Percentiles rank a stretch among this genome's conserved stretches.
Evolutionary conservation across 1,284 basidiomycete genomes (phyloP).

Genomic region (Heterobasidion parviporum): DNA sequence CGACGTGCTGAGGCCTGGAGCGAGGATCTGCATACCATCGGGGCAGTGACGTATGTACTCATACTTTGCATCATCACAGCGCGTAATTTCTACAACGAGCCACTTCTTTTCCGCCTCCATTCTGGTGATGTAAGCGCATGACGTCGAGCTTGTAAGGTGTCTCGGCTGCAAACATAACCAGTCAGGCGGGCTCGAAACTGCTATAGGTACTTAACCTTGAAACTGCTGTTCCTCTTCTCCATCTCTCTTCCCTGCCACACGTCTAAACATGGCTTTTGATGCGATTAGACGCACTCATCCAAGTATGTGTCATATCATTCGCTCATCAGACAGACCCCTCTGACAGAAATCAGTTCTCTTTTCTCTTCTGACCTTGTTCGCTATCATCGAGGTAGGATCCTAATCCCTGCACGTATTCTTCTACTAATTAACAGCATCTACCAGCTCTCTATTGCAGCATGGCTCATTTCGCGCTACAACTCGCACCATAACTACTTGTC

Average conservation of each 20-base stretch:
- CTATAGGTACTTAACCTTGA: not conserved
- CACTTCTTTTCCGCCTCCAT: not conserved
- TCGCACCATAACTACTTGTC: constrained; percentile 42
- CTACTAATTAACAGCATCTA: not conserved
- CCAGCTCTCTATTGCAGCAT: constrained; percentile 61
- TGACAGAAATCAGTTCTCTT: constrained; percentile 33
- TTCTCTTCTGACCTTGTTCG: constrained; percentile 45
- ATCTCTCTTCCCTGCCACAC: not conserved
- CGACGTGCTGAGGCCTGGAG: constrained; percentile 48
- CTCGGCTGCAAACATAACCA: not conserved
- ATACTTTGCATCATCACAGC: not conserved
- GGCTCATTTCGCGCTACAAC: constrained; percentile 55
- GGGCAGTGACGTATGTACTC: not conserved
- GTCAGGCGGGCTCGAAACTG: not conserved
- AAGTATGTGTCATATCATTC: constrained; percentile 28
- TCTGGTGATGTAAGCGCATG: not conserved
- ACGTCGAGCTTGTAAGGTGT: not conserved
- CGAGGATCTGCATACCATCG: constrained; percentile 47
- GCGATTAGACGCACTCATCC: constrained; percentile 42
- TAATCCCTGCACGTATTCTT: not conserved
- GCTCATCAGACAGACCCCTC: constrained; percentile 1
- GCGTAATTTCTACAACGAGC: not conserved
- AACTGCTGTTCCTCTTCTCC: not conserved
- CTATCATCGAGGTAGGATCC: constrained; percentile 44
- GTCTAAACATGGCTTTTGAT: constrained; percentile 27